Base-by-base conservation (phyloP, 202 grass and related monocot genomes). In the Schoenoplectus tabernaemontani region DNA sequence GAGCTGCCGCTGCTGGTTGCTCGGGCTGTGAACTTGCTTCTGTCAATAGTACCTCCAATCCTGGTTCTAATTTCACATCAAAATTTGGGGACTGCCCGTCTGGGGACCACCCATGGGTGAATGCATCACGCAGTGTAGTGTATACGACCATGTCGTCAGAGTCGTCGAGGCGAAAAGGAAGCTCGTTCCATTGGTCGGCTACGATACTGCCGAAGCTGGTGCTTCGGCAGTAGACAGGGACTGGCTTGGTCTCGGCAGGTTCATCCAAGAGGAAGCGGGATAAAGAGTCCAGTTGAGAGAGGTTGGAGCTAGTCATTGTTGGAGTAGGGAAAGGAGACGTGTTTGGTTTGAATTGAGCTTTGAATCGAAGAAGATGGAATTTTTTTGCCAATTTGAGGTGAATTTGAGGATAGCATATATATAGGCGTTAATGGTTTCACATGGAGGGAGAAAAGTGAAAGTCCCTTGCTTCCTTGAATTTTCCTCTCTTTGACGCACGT, bases 131-230 rank as follows among this genome's bases (percentile, higher is more conserved):
- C 34, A 99, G 85, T 34, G 86, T 82, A 12, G 86, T 86, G 88
- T 88, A 91, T 34, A 99, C 79, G 9, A 99, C 96, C 96, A 99
- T 99, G 88, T 99, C 96, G 57, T 99, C 92, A 58, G 90, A 81
- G 86, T 99, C 96, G 79, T 99, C 87, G 23, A 85, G 22, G 70
- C 86, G 82, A 85, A 99, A 99, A 80, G 96, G 92, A 3, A 96
- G 96, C n/a, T 81, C 83, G 83, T 86, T 86, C 96, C 96, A 99
- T 90, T 87, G 70, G 72, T 89, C 83, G 0, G 90, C 96, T 20
- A 99, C 87, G 59, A 99, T 90, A 81, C 88, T 93, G 7, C 92
- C 87, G 81, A 99, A 99, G 92, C 90, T 99, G 33, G 80, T 43
- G 85, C 81, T 92, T 7, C 86, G 71, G 48, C 34, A n/a, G 78